Percentiles rank a stretch among this genome's conserved stretches.
These are phyloP conservation scores for Chlorella sp. DNA, from an alignment of 139 green algal genomes.

Conservation along the genomic window DNA sequence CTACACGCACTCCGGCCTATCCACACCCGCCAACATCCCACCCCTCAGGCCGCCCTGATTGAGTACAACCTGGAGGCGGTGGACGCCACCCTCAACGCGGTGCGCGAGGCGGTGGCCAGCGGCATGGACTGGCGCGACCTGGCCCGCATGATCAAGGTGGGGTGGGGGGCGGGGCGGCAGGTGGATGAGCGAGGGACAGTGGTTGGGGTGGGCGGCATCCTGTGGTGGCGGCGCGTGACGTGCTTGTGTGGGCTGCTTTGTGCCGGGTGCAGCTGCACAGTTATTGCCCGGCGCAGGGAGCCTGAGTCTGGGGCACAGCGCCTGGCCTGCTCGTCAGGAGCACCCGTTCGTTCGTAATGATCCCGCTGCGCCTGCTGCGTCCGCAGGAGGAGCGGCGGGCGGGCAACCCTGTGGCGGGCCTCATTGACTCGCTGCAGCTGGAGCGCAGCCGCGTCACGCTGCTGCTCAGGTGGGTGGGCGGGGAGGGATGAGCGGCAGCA, in stretches of 20 bases:
- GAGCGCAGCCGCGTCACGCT: constrained; percentile 82
- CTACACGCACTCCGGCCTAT: too few relatives aligned
- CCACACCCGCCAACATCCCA: not conserved
- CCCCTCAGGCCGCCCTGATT: constrained; percentile 67
- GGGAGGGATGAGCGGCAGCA: too few relatives aligned
- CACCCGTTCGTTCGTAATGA: constrained; percentile 23
- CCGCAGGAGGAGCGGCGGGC: constrained; percentile 61
- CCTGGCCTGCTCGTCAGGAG: not conserved
- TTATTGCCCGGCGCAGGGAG: not conserved
- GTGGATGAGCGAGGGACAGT: not conserved
- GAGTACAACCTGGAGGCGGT: constrained; percentile 90
- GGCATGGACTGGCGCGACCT: constrained; percentile 95
- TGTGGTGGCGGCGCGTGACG: not conserved
- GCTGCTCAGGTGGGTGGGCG: constrained; percentile 62
- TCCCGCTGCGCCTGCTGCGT: not conserved
- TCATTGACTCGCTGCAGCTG: constrained; percentile 84
- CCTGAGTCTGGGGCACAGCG: not conserved
- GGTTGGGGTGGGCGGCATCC: not conserved
- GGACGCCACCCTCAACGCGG: constrained; percentile 84
- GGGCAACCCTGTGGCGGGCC: constrained; percentile 90
- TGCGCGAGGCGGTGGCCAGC: constrained; percentile 80
- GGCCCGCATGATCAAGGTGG: constrained; percentile 62
- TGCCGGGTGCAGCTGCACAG: not conserved
- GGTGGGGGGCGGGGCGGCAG: not conserved
- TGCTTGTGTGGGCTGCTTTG: not conserved